A percentile compares a stretch with the other conserved stretches of the same genome.
Conservation (phyloP, 352 stramenopile genomes). For the Thraustotheca clavata region DNA sequence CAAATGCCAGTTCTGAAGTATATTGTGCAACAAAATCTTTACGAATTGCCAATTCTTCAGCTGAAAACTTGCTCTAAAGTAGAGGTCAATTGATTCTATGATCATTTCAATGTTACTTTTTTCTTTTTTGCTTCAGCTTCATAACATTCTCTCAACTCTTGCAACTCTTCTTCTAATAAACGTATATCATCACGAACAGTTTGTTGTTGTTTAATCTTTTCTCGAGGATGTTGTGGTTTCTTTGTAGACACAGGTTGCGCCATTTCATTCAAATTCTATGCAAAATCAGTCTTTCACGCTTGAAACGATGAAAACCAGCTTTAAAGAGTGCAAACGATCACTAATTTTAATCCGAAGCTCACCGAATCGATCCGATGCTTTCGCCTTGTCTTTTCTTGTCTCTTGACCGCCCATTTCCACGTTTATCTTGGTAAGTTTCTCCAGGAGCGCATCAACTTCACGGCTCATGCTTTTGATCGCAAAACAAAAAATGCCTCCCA, state of each 20-base stretch:
- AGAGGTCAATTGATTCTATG: not conserved
- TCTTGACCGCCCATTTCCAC: slow-evolving; percentile 71
- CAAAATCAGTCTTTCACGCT: not conserved
- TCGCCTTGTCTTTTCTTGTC: slow-evolving; percentile 54
- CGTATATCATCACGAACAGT: slow-evolving; percentile 76
- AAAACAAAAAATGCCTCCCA: not conserved
- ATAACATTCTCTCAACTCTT: slow-evolving; percentile 57
- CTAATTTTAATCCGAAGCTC: slow-evolving; percentile 72
- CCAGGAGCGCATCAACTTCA: slow-evolving; percentile 65
- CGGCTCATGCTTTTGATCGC: slow-evolving; percentile 1
- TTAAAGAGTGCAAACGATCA: slow-evolving; percentile 66
- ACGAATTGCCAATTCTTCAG: slow-evolving; percentile 62
- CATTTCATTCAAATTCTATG: slow-evolving; percentile 57
- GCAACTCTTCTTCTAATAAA: slow-evolving; percentile 59
- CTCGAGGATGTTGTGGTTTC: slow-evolving; percentile 63
- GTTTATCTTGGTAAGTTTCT: slow-evolving; percentile 69
- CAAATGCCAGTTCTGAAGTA: slow-evolving; percentile 57
- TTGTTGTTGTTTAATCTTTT: slow-evolving; percentile 70
- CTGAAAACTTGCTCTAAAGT: slow-evolving; percentile 60
- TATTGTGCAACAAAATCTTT: slow-evolving; percentile 79
- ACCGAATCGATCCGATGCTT: slow-evolving; percentile 62
- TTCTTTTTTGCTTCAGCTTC: slow-evolving; percentile 77
- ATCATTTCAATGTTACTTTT: slow-evolving; percentile 31
- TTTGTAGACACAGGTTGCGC: slow-evolving; percentile 37
- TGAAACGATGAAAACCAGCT: slow-evolving; percentile 29